Conservation (phyloP, 352 stramenopile species). For the Globisporangium paroecandrum region DNA sequence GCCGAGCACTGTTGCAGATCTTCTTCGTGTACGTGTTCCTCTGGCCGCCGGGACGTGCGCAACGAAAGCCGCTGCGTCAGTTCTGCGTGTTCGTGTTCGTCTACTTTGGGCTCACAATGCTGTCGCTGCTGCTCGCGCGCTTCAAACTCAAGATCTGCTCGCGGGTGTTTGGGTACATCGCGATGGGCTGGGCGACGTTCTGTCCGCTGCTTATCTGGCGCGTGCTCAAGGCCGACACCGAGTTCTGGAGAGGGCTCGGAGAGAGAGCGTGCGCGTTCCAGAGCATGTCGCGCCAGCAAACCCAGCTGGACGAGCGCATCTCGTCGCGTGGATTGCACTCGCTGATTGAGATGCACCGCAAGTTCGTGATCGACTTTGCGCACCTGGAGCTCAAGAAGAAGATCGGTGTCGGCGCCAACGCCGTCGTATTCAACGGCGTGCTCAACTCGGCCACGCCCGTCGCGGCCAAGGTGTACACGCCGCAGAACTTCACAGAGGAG, state of each 20-base stretch:
- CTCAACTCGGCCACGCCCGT: conserved; percentile 31
- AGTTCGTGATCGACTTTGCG: conserved; percentile 70
- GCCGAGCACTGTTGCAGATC: not conserved
- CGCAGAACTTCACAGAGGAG: conserved; percentile 44
- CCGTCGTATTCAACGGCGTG: conserved; percentile 46
- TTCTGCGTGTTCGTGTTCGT: conserved; percentile 26
- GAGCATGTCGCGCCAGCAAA: conserved; percentile 10
- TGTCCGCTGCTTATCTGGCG: conserved; percentile 45
- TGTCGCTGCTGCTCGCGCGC: conserved; percentile 1
- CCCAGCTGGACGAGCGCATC: conserved; percentile 28
- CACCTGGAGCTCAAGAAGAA: conserved; percentile 43
- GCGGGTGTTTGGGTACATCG: conserved; percentile 20
- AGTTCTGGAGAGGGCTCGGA: conserved; percentile 43
- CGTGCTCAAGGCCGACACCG: conserved; percentile 47
- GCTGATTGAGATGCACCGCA: conserved; percentile 66
- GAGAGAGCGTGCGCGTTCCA: conserved; percentile 37
- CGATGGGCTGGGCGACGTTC: conserved; percentile 25
- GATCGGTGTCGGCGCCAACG: conserved; percentile 46
- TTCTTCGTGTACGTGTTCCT: conserved; percentile 30
- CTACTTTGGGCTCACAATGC: conserved; percentile 24
- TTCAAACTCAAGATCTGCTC: not conserved
- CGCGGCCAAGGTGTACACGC: conserved; percentile 67
- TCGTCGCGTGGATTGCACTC: conserved; percentile 47
- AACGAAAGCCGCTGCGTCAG: conserved; percentile 18
- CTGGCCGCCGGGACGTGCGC: conserved; percentile 31